Conservation (phyloP, 495 filamentous ascomycete species). For the Letharia lupina region DNA sequence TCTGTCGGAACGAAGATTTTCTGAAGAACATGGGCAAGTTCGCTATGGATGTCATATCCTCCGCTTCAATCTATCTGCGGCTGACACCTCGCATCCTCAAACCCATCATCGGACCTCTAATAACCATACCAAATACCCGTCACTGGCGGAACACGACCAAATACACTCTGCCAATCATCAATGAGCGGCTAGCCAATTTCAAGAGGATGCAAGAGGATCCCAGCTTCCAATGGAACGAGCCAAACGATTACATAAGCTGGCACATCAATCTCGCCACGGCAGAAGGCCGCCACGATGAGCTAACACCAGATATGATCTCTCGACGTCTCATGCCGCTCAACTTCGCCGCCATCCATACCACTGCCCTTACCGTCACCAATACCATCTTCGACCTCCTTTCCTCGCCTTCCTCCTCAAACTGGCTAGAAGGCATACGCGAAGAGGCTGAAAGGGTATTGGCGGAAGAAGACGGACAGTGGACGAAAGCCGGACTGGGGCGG, state of each 20-base stretch:
- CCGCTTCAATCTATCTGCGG: not conserved
- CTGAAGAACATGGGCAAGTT: conserved; percentile 21
- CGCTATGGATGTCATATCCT: conserved; percentile 7
- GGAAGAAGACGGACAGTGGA: conserved; percentile 32
- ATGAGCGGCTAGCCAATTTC: conserved; percentile 23
- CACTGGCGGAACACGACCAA: conserved; percentile 22
- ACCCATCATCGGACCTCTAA: conserved; percentile 28
- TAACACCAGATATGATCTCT: conserved; percentile 28
- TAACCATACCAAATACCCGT: conserved; percentile 10
- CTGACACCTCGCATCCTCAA: conserved; percentile 26
- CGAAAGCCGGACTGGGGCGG: conserved; percentile 35
- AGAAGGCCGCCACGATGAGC: conserved; percentile 19
- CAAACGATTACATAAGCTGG: conserved; percentile 28
- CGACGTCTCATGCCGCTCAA: conserved; percentile 35
- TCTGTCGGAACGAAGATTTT: conserved; percentile 31
- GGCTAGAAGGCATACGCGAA: conserved; percentile 31
- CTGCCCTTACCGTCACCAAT: conserved; percentile 38
- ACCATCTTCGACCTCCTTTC: conserved; percentile 38
- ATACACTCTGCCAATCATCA: conserved; percentile 25
- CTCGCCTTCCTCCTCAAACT: conserved; percentile 25
- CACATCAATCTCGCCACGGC: conserved; percentile 25
- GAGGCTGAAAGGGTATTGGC: conserved; percentile 29
- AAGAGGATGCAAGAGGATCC: conserved; percentile 22
- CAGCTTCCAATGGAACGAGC: conserved; percentile 23
- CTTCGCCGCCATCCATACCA: conserved; percentile 46